Base-by-base conservation (phyloP, 2,329 filamentous ascomycete genomes). In the Juglanconis sp. region DNA sequence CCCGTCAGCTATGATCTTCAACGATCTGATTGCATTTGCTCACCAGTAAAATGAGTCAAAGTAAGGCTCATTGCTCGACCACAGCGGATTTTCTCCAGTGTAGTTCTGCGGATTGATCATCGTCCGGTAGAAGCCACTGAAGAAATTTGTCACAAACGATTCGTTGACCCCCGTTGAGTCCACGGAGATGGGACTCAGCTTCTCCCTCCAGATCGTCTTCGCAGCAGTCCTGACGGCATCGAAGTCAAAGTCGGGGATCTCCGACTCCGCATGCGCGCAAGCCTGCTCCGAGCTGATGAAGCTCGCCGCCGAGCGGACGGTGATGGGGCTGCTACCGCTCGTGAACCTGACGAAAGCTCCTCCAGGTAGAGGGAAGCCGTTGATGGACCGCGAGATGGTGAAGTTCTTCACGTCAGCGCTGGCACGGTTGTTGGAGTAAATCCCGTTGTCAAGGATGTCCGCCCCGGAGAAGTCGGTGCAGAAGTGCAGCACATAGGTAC, bases 11-110 rank as follows among this genome's bases (percentile, higher is more conserved):
- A 54, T 67, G 38, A 69, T 62, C 54, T 8, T 15, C 10, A 17
- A 3, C 6, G n/a, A 1, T 32, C 13, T 13, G 17, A 5, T 4
- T 17, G 31, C 24, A 31, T 5, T 5, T 6, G 31, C 76, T 70
- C 66, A 83, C 80, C 87, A 91, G 71, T 92, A 92, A 66, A 88
- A 90, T 0, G 86, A 89, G 70, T 91, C 88, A 68, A 87, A 91
- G 67, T 91, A 91, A 0, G 87, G 88, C 69, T 90, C 87, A 2
- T 76, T 76, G 47, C 82, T 87, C 2, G 81, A 65, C 87, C 88
- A 91, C 0, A 86, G 69, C 2, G 87, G 86, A 58, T 91, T 91
- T 69, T 91, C 88, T 0, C 86, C 86, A 0, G 88, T 90, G 65
- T 90, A 90, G 66, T 91, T 88, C 66, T 91, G 87, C 2, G 88